Evolutionary conservation across 2,329 filamentous ascomycete species (phyloP).

Genomic region (Alternaria brassicicola): DNA sequence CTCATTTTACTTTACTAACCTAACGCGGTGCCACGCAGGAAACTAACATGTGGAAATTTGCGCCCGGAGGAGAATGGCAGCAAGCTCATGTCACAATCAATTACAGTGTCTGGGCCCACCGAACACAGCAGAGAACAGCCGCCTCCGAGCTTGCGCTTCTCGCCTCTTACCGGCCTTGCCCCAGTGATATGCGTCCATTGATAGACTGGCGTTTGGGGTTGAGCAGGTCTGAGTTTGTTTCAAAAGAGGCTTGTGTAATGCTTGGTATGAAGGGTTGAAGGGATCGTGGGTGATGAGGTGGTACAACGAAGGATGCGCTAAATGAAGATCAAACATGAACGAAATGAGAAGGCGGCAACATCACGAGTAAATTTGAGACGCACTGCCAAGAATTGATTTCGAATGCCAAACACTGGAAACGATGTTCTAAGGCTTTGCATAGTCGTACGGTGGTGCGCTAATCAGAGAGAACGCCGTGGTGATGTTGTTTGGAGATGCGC

Average conservation of each 20-base stretch:
- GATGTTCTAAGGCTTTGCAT: background rate
- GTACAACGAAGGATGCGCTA: slow-evolving; percentile 29
- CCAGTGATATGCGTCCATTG: slow-evolving; percentile 6
- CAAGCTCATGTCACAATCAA: slow-evolving; percentile 23
- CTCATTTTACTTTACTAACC: slow-evolving; percentile 25
- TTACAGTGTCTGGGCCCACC: background rate
- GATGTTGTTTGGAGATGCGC: background rate
- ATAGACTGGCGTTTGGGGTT: slow-evolving; percentile 5
- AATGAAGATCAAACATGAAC: slow-evolving; percentile 41
- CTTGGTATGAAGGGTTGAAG: slow-evolving; percentile 20
- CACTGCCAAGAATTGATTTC: background rate
- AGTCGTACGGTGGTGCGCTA: background rate
- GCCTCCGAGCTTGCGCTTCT: background rate
- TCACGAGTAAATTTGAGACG: background rate
- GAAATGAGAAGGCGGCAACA: slow-evolving; percentile 37
- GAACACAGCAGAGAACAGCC: background rate
- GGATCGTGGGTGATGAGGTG: slow-evolving; percentile 13
- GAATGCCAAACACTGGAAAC: background rate
- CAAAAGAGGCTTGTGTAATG: slow-evolving; percentile 15
- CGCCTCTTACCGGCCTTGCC: slow-evolving; percentile 12
- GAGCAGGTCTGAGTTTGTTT: slow-evolving; percentile 19
- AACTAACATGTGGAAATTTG: slow-evolving; percentile 28
- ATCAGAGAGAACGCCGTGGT: background rate
- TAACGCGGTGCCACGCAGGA: slow-evolving; percentile 13
- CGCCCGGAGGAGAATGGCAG: slow-evolving; percentile 16